These are phyloP conservation scores for Gigaspora rosea DNA, from an alignment of 192 early-diverging fungal species.

Conservation along the genomic window DNA sequence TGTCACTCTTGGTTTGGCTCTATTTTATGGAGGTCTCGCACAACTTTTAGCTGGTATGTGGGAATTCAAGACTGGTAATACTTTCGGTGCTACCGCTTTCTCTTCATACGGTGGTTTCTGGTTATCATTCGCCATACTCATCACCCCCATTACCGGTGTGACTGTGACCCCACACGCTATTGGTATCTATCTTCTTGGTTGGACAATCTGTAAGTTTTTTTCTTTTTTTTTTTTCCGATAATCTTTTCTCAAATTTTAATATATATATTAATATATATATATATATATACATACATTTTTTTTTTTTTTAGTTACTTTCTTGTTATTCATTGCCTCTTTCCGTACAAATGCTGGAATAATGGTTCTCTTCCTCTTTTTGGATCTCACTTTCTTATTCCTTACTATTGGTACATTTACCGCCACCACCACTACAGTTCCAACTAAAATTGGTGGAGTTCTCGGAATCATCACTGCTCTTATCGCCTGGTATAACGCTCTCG, in stretches of 20 bases:
- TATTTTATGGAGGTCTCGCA: constrained; percentile 76
- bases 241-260: neutral
- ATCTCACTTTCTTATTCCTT: constrained; percentile 71
- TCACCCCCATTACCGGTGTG: constrained; percentile 60
- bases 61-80: constrained; percentile 78
- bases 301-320: constrained; percentile 52
- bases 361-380: constrained; percentile 66
- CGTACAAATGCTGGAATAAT: constrained; percentile 64
- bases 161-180: constrained; percentile 41
- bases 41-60: constrained; percentile 84
- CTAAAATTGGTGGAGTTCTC: constrained; percentile 63
- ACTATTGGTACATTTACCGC: constrained; percentile 59
- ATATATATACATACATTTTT: too few relatives aligned
- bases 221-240: neutral
- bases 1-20: constrained; percentile 63
- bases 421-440: constrained; percentile 37
- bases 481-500: constrained; percentile 75
- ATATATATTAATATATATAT: too few relatives aligned
- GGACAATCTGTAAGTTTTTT: constrained; percentile 42
- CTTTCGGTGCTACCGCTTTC: constrained; percentile 83
- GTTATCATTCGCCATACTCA: constrained; percentile 61
- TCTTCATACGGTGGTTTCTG: constrained; percentile 70
- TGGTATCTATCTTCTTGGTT: constrained; percentile 64
- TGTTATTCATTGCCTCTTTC: constrained; percentile 66
- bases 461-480: constrained; percentile 72